Evolutionary conservation across 2,329 filamentous ascomycete genomes (phyloP).

Genomic region (Microsporum ferrugineum): DNA sequence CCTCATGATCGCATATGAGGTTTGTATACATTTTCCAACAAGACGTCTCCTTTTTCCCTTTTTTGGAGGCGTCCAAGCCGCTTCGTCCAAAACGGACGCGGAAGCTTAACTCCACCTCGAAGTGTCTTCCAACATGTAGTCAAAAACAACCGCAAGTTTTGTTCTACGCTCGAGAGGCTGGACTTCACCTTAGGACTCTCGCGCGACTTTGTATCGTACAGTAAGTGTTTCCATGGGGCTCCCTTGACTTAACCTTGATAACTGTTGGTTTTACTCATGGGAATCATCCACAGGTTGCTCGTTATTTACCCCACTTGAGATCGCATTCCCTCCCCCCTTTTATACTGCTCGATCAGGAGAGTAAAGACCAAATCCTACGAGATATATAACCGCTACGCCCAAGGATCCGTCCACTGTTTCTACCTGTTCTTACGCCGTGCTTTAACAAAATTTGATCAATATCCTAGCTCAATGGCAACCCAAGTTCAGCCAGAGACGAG

Average conservation of each 20-base stretch:
- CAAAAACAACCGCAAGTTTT: not conserved
- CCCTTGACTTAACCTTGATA: not conserved
- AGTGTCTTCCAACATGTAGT: not conserved
- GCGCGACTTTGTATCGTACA: too few relatives aligned
- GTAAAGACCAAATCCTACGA: not conserved
- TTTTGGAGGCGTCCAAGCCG: not conserved
- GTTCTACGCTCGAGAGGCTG: not conserved
- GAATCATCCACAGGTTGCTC: not conserved
- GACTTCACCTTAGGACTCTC: not conserved
- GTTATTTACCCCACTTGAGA: not conserved
- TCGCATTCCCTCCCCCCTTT: not conserved
- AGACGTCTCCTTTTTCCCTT: not conserved
- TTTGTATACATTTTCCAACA: not conserved
- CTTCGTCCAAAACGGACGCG: not conserved
- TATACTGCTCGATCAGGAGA: not conserved
- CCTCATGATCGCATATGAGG: not conserved
- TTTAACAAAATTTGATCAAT: not conserved
- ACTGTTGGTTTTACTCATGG: not conserved
- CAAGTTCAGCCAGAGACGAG: slow-evolving; percentile 6
- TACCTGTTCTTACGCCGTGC: not conserved
- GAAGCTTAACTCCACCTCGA: not conserved
- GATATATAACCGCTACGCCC: not conserved
- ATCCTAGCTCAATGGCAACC: slow-evolving; percentile 7
- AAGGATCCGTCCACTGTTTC: not conserved
- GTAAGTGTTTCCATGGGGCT: too few relatives aligned